Evolutionary conservation across 2,329 filamentous ascomycete genomes (phyloP), one percentile per base, ranked within the genome.

Genomic region (Xylariaceae sp.): DNA sequence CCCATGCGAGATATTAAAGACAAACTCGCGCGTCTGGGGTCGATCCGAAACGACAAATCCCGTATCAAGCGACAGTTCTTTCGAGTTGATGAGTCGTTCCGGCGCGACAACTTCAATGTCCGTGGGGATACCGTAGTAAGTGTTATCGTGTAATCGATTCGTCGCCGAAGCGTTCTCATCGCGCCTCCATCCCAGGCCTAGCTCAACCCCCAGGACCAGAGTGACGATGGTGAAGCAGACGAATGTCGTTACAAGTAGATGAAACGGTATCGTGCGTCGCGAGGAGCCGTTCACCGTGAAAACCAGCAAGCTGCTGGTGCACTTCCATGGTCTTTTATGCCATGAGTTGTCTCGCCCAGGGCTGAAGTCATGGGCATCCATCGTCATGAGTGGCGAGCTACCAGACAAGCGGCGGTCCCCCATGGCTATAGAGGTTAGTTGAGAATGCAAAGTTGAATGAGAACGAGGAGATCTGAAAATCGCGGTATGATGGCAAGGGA

Each of bases 1-100:
- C 11, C 63, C 70, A 48, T 71, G 68, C 11, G 69, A 64, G 48
- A 75, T 67, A 63, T 74, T 69, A 63, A 75, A 73, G 7, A 65
- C 62, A 54, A 69, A 75, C 34, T 74, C 69, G 30, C 73, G 68
- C 3, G 68, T 58, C 2, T 18, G 58, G 1, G 68, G 49, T 23
- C 53, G 37, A 2, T 44, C 44, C 2, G 59, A 57, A 9, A 56
- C 35, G 3, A 51, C 13, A 18, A 75, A 73, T 10, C 49, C 65
- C 0, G 67, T 72, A 2, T 64, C 51, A 10, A 73, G 68, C 35
- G 67, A 64, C 4, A 73, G 68, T 55, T 72, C 69, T 7, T 61
- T 59, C 48, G 54, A 51, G 56, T 73, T 72, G 53, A 72, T 56
- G 13, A 72, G 64, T 45, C 61, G 49, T 2, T 66, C 68, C 37